A percentile compares a stretch with the other conserved stretches of the same genome.
Conservation (phyloP, 106 monocot genomes). For the Dioscorea zingiberensis region DNA sequence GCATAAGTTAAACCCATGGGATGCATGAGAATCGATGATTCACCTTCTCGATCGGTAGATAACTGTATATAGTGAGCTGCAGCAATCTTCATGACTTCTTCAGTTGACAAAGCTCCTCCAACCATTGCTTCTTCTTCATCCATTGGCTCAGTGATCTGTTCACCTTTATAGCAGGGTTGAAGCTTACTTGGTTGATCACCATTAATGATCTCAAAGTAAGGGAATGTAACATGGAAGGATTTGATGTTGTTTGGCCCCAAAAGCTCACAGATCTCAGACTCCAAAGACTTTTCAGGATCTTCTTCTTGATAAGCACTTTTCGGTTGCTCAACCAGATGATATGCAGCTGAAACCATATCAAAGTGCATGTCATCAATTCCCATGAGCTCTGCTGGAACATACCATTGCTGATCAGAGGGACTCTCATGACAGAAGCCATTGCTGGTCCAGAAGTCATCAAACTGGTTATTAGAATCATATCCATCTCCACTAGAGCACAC, state of each 20-base stretch:
- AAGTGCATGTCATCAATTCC: not conserved
- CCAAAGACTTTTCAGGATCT: not conserved
- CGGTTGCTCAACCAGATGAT: not conserved
- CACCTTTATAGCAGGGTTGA: not conserved
- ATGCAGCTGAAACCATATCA: conserved; percentile 1
- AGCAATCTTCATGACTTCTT: conserved; percentile 17
- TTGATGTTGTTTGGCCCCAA: not conserved
- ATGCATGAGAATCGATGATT: conserved; percentile 12
- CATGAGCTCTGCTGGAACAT: not conserved
- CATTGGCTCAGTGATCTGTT: not conserved
- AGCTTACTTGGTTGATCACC: not conserved
- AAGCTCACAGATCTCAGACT: conserved; percentile 2
- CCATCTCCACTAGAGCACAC: not conserved
- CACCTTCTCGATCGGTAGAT: not conserved
- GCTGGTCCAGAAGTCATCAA: not conserved
- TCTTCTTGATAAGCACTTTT: too few species aligned
- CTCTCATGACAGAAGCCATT: not conserved
- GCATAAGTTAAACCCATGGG: conserved; percentile 3
- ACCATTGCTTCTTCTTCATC: not conserved
- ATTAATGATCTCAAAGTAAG: too few species aligned
- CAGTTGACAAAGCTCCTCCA: conserved; percentile 6
- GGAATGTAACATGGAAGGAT: too few species aligned
- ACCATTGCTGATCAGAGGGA: not conserved
- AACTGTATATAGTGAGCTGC: conserved; percentile 11
- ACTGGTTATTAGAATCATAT: too few species aligned